Conservation (phyloP, 345 rosid species). For the Eucalyptus dawsonii region DNA sequence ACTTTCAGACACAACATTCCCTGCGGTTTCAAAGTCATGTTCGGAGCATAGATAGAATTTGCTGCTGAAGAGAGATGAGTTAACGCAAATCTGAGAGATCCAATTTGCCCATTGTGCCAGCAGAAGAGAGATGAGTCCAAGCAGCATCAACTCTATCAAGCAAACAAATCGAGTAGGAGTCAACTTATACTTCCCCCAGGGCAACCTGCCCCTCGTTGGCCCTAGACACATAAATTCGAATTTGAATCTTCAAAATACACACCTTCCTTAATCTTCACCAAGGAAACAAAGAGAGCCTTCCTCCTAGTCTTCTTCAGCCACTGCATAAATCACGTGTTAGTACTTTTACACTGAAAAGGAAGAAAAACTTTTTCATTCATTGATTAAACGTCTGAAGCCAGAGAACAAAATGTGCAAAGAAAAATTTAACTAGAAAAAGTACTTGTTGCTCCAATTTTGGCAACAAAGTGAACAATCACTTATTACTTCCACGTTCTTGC, state of each 20-base stretch:
- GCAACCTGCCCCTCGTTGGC: neutral
- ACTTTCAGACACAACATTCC: conserved; percentile 23
- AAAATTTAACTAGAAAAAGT: neutral
- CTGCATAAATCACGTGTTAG: conserved; percentile 15
- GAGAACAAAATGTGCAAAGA: neutral
- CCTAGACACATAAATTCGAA: neutral
- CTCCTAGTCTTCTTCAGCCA: conserved; percentile 83
- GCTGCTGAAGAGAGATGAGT: conserved; percentile 80
- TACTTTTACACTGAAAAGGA: neutral
- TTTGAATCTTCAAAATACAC: neutral
- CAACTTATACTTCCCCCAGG: neutral
- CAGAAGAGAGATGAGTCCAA: conserved; percentile 82
- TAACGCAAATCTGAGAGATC: conserved; percentile 86
- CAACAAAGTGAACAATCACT: neutral
- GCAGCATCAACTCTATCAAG: conserved; percentile 81
- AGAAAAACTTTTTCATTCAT: neutral
- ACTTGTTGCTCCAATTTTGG: neutral
- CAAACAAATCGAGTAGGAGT: neutral
- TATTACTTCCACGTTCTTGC: neutral
- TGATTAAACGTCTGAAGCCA: neutral
- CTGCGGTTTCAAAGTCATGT: conserved; percentile 31
- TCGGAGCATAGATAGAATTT: conserved; percentile 74
- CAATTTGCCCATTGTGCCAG: conserved; percentile 86
- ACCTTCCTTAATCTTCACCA: conserved; percentile 96
- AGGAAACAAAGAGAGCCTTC: conserved; percentile 74